A percentile compares a stretch with the other conserved stretches of the same genome.
phyloP scores from a whole-genome alignment of 2,329 filamentous ascomycete genomes.

The Capronia coronata region DNA sequence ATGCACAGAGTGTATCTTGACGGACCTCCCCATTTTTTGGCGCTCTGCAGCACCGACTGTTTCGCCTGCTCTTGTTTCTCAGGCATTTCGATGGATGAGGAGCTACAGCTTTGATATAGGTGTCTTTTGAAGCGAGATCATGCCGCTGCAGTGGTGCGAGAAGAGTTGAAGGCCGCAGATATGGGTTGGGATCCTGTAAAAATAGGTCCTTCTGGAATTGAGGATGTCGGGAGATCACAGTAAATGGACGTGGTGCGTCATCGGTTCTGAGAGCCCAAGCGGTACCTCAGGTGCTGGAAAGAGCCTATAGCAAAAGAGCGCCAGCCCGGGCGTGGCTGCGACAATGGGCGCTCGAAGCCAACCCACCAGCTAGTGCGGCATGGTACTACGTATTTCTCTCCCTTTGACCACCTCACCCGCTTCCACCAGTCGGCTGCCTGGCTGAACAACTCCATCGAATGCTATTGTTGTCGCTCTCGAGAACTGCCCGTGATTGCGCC shows the following conservation, averaged over 20 bases:
- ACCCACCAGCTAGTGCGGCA: constrained; percentile 9
- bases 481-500: background rate
- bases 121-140: background rate
- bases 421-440: background rate
- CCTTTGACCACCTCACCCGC: constrained; percentile 21
- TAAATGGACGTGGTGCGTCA: background rate
- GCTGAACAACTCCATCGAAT: background rate
- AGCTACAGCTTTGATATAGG: background rate
- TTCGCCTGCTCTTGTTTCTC: constrained; percentile 22
- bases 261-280: too few relatives aligned
- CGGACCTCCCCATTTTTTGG: constrained; percentile 30
- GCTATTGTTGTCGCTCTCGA: background rate
- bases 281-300: too few relatives aligned
- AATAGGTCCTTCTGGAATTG: too few relatives aligned
- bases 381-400: constrained; percentile 5
- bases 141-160: background rate
- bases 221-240: too few relatives aligned
- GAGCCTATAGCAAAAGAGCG: background rate
- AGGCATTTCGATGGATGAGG: constrained; percentile 12
- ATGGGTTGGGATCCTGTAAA: background rate
- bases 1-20: constrained; percentile 3
- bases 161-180: background rate
- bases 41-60: constrained; percentile 21
- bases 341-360: background rate
- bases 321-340: background rate